phyloP scores from a whole-genome alignment of 768 basidiomycete species.

The Mycena chlorophos region DNA sequence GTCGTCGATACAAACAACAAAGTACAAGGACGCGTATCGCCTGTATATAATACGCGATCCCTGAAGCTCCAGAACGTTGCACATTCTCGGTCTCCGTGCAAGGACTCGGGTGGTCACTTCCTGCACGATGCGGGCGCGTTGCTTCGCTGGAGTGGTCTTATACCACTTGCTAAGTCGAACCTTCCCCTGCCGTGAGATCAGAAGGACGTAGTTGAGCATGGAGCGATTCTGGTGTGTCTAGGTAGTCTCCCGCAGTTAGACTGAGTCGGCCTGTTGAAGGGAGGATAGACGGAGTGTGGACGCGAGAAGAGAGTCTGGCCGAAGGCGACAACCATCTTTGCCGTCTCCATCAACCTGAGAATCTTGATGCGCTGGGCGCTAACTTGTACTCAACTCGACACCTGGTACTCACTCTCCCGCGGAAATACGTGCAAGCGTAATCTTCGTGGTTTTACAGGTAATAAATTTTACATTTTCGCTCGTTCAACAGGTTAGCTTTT shows the following conservation, averaged over 20 bases:
- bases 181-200: conserved; percentile 89
- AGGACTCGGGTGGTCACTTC: conserved; percentile 94
- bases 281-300: no score
- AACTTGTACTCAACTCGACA: not conserved
- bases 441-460: no score
- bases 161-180: conserved; percentile 97
- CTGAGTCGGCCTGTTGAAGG: no score
- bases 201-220: conserved; percentile 92
- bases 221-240: no score
- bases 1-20: conserved; percentile 82
- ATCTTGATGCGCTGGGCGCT: conserved; percentile 44
- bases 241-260: no score
- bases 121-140: conserved; percentile 88
- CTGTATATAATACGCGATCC: conserved; percentile 82
- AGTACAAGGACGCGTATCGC: conserved; percentile 94
- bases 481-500: not conserved
- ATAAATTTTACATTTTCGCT: not conserved
- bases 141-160: conserved; percentile 75
- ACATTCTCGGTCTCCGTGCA: conserved; percentile 85
- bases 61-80: conserved; percentile 79
- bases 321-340: conserved; percentile 41
- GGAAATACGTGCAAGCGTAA: no score
- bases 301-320: no score
- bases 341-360: conserved; percentile 36
- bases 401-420: no score